Conservation (phyloP, 2,329 filamentous ascomycete species). For the Orbilia blumenaviensis region DNA sequence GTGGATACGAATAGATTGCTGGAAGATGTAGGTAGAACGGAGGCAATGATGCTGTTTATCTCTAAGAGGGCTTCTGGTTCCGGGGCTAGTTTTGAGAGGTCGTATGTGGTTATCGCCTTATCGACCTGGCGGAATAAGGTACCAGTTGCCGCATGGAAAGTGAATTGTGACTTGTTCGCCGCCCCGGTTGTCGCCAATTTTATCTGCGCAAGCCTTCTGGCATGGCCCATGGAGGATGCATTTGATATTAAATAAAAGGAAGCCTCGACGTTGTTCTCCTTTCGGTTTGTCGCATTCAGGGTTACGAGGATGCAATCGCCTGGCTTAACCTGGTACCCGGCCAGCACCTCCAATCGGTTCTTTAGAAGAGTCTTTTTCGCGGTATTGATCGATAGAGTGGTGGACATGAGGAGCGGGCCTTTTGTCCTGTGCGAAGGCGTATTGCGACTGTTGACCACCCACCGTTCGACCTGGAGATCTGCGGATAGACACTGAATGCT, state of each 20-base stretch:
- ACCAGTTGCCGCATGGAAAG: constrained; percentile 35
- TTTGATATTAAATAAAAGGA: constrained; percentile 50
- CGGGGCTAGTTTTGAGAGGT: constrained; percentile 46
- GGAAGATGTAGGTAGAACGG: constrained; percentile 44
- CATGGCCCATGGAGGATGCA: constrained; percentile 29
- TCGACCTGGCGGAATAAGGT: constrained; percentile 36
- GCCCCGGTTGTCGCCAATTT: constrained; percentile 19
- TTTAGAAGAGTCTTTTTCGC: constrained; percentile 48
- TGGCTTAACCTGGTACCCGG: constrained; percentile 42
- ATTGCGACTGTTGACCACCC: constrained; percentile 52
- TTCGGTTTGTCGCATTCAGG: constrained; percentile 34
- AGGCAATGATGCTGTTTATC: constrained; percentile 31
- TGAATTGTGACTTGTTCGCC: constrained; percentile 27
- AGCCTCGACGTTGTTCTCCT: constrained; percentile 43
- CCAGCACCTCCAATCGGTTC: constrained; percentile 34
- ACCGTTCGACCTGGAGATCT: constrained; percentile 39
- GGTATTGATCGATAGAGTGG: constrained; percentile 25
- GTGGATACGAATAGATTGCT: constrained; percentile 49
- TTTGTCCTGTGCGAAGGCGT: constrained; percentile 49
- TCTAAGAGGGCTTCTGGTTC: constrained; percentile 37
- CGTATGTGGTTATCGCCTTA: constrained; percentile 36
- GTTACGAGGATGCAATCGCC: constrained; percentile 35
- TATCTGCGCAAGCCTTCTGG: constrained; percentile 33
- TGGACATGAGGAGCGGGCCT: constrained; percentile 38
- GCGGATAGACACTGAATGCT: constrained; percentile 50